Conservation (phyloP, 306 rosid species). For the Echinosophora koreensis region DNA sequence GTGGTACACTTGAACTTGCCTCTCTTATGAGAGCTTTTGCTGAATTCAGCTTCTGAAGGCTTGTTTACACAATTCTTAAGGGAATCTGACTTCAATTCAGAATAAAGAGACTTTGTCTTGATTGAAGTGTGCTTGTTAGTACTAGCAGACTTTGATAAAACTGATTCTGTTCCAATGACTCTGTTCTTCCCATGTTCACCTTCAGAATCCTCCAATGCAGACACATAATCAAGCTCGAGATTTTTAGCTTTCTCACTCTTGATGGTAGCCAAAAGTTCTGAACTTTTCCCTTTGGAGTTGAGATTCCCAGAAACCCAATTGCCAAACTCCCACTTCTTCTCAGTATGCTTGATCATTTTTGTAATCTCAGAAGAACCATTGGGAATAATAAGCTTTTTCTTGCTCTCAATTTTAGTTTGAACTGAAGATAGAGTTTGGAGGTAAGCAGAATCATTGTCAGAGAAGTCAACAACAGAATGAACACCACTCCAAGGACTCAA, state of each 20-base stretch:
- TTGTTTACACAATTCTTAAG: conserved; percentile 37
- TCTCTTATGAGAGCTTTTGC: conserved; percentile 56
- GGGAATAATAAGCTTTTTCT: background rate
- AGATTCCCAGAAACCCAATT: conserved; percentile 46
- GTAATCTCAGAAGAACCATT: background rate
- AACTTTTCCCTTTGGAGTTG: conserved; percentile 45
- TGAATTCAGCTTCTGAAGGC: conserved; percentile 50
- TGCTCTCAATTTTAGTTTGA: conserved; percentile 51
- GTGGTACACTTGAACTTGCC: conserved; percentile 80
- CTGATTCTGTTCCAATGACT: conserved; percentile 51
- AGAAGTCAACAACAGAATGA: conserved; percentile 64
- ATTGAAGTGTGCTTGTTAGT: conserved; percentile 52
- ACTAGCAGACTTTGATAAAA: conserved; percentile 47
- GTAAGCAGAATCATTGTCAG: conserved; percentile 67
- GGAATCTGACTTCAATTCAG: conserved; percentile 49
- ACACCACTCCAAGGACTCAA: conserved; percentile 60
- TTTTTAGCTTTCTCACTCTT: conserved; percentile 44
- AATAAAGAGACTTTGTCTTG: conserved; percentile 52
- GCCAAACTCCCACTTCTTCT: conserved; percentile 44
- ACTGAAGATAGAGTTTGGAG: conserved; percentile 58
- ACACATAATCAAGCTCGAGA: conserved; percentile 42
- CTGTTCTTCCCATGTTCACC: conserved; percentile 45
- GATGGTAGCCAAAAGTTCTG: conserved; percentile 40
- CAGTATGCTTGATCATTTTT: conserved; percentile 48
- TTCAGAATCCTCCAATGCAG: conserved; percentile 52